Evolutionary conservation across 768 basidiomycete species (phyloP).

Genomic region (Lactarius evosmus): DNA sequence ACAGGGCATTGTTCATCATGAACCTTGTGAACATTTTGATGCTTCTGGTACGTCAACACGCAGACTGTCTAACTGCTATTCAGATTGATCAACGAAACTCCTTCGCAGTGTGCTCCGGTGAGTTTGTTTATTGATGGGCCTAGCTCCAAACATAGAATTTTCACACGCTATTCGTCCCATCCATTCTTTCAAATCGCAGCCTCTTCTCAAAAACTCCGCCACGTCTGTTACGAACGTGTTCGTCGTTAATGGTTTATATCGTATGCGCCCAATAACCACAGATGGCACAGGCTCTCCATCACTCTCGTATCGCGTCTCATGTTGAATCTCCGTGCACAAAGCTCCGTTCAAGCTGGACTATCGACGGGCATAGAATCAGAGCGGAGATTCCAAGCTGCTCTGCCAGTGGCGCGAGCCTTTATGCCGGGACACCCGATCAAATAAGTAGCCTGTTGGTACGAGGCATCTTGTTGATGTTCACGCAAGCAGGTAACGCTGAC

Average conservation of each 20-base stretch:
- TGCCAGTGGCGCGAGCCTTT: not conserved
- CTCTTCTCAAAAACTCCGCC: slow-evolving; percentile 8
- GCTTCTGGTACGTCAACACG: slow-evolving; percentile 10
- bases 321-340: slow-evolving; percentile 19
- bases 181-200: not conserved
- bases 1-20: slow-evolving; percentile 15
- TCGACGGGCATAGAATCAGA: slow-evolving; percentile 9
- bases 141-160: not conserved
- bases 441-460: not conserved
- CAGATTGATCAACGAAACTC: not conserved
- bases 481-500: not conserved
- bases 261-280: not conserved
- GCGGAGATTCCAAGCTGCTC: slow-evolving; percentile 7
- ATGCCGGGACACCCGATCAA: too few species aligned
- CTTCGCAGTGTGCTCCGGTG: slow-evolving; percentile 15
- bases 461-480: not conserved
- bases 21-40: slow-evolving; percentile 20
- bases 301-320: slow-evolving; percentile 21
- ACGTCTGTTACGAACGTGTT: slow-evolving; percentile 20
- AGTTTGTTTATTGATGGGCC: not conserved
- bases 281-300: slow-evolving; percentile 7
- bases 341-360: not conserved
- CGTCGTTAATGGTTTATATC: not conserved
- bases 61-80: not conserved
- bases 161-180: slow-evolving; percentile 1